Evolutionary conservation across 2,329 filamentous ascomycete species (phyloP).

Genomic region (Colletotrichum camelliae): DNA sequence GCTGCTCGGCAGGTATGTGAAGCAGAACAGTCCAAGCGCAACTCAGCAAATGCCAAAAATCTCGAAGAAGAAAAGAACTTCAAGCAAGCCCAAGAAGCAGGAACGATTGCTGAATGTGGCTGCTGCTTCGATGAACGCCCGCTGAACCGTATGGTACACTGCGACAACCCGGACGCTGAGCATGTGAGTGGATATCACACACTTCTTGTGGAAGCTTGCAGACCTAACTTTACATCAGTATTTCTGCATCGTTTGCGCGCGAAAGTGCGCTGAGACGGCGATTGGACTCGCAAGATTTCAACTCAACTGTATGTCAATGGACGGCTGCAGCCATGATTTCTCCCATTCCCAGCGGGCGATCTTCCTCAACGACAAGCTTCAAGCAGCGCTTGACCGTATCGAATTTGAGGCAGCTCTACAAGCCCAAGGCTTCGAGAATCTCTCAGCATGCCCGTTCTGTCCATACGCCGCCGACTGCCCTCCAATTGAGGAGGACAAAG

Average conservation of each 20-base stretch:
- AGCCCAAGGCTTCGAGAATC: slow-evolving; percentile 72
- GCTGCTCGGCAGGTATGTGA: slow-evolving; percentile 37
- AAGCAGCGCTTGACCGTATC: slow-evolving; percentile 69
- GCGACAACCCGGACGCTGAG: slow-evolving; percentile 53
- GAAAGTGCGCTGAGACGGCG: slow-evolving; percentile 67
- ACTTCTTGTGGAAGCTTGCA: not conserved
- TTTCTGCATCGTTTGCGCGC: slow-evolving; percentile 75
- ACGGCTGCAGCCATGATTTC: slow-evolving; percentile 70
- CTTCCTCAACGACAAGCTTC: slow-evolving; percentile 63
- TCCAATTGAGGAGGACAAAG: slow-evolving; percentile 69
- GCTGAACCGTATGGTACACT: slow-evolving; percentile 72
- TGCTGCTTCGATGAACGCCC: slow-evolving; percentile 76
- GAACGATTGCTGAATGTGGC: slow-evolving; percentile 69
- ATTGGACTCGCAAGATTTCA: slow-evolving; percentile 74
- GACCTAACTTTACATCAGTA: slow-evolving; percentile 38
- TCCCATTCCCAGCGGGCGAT: slow-evolving; percentile 55
- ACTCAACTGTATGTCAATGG: slow-evolving; percentile 73
- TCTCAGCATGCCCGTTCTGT: slow-evolving; percentile 83
- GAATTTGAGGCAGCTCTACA: slow-evolving; percentile 74
- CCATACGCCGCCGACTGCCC: slow-evolving; percentile 78
- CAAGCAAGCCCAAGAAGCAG: slow-evolving; percentile 45
- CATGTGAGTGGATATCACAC: slow-evolving; percentile 48
- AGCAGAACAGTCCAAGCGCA: slow-evolving; percentile 26
- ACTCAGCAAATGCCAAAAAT: slow-evolving; percentile 31
- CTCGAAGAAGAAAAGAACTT: slow-evolving; percentile 46